Evolutionary conservation across 345 rosid species (phyloP), one percentile per base, ranked within the genome.

Genomic region (Gossypium stocksii): DNA sequence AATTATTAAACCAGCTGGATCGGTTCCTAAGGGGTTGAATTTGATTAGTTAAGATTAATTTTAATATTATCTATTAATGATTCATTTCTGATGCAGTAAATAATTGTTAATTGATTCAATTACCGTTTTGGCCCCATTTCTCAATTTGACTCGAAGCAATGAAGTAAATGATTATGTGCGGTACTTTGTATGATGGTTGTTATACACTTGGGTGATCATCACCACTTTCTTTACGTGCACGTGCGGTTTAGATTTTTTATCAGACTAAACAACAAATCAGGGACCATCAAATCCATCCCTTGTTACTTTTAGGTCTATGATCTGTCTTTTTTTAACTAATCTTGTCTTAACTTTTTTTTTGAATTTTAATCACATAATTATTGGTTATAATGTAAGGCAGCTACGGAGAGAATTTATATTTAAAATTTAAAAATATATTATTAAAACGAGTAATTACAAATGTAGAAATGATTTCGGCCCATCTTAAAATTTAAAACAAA

Each of bases 1-100:
- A 34, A 34, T 4, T 34, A 34, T 5, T 83, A 88, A 85, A 82
- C 84, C 80, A 80, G 88, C 82, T 77, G 72, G 87, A 80, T 87
- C 87, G 81, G 84, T 80, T 88, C 80, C 69, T 62, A 44, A 75
- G 84, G n/a, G 85, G 57, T 46, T 82, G 83, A 70, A 79, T 76
- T 80, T 82, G 71, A 46, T 34, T 52, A 52, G 7, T 53, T 17
- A 52, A 52, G 17, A 53, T 17, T 63, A 76, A 62, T 58, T 19
- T 54, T 71, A 43, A 58, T 20, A 51, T 19, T 38, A 19, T 58
- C 27, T 48, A 11, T 48, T 48, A 48, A 48, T 48, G 54, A 57
- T 75, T 45, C 77, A 57, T 66, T 77, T 66, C 54, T 16, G 1
- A 58, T 41, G 8, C 41, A 2, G 59, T 19, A 27, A 56, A 11